phyloP scores from a whole-genome alignment of 1,139 yeast species.

The Geotrichum siamense region DNA sequence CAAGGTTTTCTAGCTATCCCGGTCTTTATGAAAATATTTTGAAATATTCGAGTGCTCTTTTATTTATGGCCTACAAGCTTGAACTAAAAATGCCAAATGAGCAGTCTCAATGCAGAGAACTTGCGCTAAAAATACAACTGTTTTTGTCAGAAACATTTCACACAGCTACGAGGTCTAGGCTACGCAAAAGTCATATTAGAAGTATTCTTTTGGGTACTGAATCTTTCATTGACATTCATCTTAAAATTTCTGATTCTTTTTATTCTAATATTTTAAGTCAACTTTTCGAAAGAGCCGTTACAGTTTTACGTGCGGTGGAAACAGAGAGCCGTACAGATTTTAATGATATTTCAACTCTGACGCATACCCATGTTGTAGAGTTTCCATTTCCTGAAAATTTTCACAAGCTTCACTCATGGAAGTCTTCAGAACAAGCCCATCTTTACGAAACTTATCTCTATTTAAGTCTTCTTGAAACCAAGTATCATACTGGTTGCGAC shows the following conservation, averaged over 20 bases:
- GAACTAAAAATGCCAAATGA: constrained; percentile 3
- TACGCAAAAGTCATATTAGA: constrained; percentile 8
- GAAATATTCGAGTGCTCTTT: constrained; percentile 4
- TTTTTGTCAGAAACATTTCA: constrained; percentile 6
- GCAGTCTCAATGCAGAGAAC: constrained; percentile 12
- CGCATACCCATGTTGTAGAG: too few species aligned
- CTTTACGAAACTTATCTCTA: constrained; percentile 1
- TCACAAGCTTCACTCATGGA: neutral
- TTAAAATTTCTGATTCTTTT: constrained; percentile 7
- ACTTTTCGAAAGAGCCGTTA: too few species aligned
- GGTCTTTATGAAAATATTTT: constrained; percentile 7
- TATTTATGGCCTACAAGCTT: constrained; percentile 3
- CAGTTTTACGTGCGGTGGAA: too few species aligned
- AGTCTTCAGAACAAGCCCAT: constrained; percentile 1
- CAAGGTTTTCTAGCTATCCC: constrained; percentile 10
- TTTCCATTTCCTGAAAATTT: too few species aligned
- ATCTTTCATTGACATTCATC: constrained; percentile 2
- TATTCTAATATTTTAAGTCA: constrained; percentile 14
- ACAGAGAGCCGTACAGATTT: too few species aligned
- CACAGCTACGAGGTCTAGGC: neutral
- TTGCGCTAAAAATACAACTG: constrained; percentile 9
- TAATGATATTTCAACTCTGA: too few species aligned
- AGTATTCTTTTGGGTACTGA: constrained; percentile 7
- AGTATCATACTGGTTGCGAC: neutral
- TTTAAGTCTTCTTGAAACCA: constrained; percentile 2